phyloP scores from a whole-genome alignment of 768 basidiomycete genomes.

The Pleurotus tuber-regium region DNA sequence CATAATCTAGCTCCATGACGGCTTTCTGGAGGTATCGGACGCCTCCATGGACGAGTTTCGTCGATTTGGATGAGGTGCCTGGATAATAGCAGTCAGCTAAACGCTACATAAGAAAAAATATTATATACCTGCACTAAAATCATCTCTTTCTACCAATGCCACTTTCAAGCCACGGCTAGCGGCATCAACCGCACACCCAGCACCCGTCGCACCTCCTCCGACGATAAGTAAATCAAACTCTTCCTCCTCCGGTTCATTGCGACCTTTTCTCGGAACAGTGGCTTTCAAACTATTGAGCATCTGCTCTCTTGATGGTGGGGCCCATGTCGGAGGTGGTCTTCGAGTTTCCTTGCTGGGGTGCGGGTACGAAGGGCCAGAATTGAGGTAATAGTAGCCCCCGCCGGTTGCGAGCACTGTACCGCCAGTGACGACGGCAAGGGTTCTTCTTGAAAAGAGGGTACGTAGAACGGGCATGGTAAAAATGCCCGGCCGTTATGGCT shows the following conservation, averaged over 20 bases:
- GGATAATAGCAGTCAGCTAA: slow-evolving; percentile 1
- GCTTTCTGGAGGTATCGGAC: slow-evolving; percentile 98
- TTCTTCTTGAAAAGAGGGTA: slow-evolving; percentile 51
- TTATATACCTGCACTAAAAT: slow-evolving; percentile 79
- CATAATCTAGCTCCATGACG: slow-evolving; percentile 92
- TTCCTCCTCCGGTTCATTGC: slow-evolving; percentile 32
- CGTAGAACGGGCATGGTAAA: slow-evolving; percentile 33
- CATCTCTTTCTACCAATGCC: slow-evolving; percentile 89
- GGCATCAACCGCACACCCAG: slow-evolving; percentile 95
- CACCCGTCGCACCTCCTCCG: slow-evolving; percentile 94
- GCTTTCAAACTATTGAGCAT: slow-evolving; percentile 61
- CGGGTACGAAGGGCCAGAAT: slow-evolving; percentile 70
- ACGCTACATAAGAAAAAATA: background rate
- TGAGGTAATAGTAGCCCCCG: slow-evolving; percentile 68
- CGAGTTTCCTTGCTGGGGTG: slow-evolving; percentile 61
- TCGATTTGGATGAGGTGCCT: slow-evolving; percentile 97
- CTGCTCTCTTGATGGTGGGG: slow-evolving; percentile 64
- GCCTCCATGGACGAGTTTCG: slow-evolving; percentile 97
- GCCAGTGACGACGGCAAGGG: slow-evolving; percentile 50
- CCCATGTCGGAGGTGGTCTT: slow-evolving; percentile 78
- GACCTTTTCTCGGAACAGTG: slow-evolving; percentile 29
- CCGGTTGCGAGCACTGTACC: slow-evolving; percentile 53
- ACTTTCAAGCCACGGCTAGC: slow-evolving; percentile 89
- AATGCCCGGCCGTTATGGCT: background rate
- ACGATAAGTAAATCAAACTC: slow-evolving; percentile 82